A percentile compares a stretch with the other conserved stretches of the same genome.
Evolutionary conservation across 257 asterid species (phyloP).

Genomic region (Eustoma russellianum): DNA sequence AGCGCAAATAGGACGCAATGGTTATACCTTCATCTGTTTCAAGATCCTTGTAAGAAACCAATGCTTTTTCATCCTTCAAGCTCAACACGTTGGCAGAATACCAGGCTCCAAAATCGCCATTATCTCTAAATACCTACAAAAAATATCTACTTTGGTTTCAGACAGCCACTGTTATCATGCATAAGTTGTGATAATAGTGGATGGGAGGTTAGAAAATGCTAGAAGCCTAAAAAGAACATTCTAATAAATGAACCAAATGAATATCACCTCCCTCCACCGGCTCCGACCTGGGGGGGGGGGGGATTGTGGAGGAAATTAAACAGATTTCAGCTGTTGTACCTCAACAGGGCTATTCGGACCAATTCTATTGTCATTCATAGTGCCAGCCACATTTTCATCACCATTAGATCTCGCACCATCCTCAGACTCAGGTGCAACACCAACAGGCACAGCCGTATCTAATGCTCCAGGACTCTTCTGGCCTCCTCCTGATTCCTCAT

Average conservation of each 20-base stretch:
- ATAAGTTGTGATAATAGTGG: too few relatives aligned
- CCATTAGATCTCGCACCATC: slow-evolving; percentile 21
- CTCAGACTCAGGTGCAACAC: slow-evolving; percentile 32
- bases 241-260: too few relatives aligned
- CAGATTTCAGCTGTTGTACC: slow-evolving; percentile 28
- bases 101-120: slow-evolving; percentile 65
- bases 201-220: background rate
- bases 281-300: too few relatives aligned
- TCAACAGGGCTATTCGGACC: slow-evolving; percentile 72
- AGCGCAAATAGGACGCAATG: slow-evolving; percentile 8
- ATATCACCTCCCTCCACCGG: too few relatives aligned
- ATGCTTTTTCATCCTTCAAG: slow-evolving; percentile 63
- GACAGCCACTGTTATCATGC: too few relatives aligned
- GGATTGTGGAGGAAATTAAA: too few relatives aligned
- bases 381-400: slow-evolving; percentile 14
- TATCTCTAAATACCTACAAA: slow-evolving; percentile 69
- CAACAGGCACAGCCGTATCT: slow-evolving; percentile 22
- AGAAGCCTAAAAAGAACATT: background rate
- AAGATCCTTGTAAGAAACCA: slow-evolving; percentile 53
- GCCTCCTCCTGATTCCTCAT: slow-evolving; percentile 33
- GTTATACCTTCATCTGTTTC: slow-evolving; percentile 56
- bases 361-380: slow-evolving; percentile 20
- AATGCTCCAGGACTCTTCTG: slow-evolving; percentile 29
- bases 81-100: slow-evolving; percentile 56
- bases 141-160: background rate